Percentiles rank a stretch among this genome's conserved stretches.
Evolutionary conservation across 352 stramenopile species (phyloP).

Genomic region (Achlya hypogyna): DNA sequence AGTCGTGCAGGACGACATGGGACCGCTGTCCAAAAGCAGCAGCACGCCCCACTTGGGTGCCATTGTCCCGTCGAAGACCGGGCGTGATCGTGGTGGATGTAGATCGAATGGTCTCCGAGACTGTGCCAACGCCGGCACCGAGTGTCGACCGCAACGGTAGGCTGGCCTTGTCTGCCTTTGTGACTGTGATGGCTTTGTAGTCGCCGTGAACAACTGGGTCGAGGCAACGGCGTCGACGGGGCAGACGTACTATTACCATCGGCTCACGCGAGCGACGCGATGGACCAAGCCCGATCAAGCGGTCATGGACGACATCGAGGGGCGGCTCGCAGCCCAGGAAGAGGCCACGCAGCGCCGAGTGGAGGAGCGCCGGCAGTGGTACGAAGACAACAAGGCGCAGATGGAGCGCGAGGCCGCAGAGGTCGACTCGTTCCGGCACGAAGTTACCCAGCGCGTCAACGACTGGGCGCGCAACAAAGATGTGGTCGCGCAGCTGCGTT

Average conservation of each 20-base stretch:
- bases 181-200: too few species aligned
- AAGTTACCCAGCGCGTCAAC: slow-evolving; percentile 3
- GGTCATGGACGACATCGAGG: slow-evolving; percentile 13
- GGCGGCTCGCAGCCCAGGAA: slow-evolving; percentile 8
- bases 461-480: slow-evolving; percentile 16
- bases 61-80: neutral
- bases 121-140: too few species aligned
- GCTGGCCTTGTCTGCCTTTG: too few species aligned
- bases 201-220: slow-evolving; percentile 19
- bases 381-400: slow-evolving; percentile 9
- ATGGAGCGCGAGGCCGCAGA: slow-evolving; percentile 5
- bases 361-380: slow-evolving; percentile 16
- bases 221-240: slow-evolving; percentile 14
- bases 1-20: neutral
- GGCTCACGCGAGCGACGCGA: slow-evolving; percentile 18
- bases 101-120: neutral
- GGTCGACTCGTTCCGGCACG: neutral
- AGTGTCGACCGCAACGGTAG: too few species aligned
- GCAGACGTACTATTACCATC: slow-evolving; percentile 23
- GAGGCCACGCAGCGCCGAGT: slow-evolving; percentile 13
- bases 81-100: neutral
- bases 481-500: slow-evolving; percentile 19
- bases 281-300: slow-evolving; percentile 18
- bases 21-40: neutral
- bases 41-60: neutral